Conservation (phyloP, 2,329 filamentous ascomycete species). For the Graphilbum sp. region DNA sequence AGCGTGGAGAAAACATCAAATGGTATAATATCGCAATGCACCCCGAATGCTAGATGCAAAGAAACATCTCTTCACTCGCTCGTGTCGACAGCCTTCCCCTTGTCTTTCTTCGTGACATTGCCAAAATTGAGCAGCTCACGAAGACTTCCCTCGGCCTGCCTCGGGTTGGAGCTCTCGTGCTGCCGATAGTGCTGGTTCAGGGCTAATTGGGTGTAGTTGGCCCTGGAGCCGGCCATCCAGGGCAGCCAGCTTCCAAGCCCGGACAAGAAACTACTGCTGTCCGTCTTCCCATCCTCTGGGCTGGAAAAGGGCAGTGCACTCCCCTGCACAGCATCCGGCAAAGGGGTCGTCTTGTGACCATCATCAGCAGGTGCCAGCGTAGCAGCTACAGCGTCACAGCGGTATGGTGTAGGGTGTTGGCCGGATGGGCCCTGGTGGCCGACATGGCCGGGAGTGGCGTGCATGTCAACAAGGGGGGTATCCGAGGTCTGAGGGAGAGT, state of each 20-base stretch:
- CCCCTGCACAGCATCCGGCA: no score
- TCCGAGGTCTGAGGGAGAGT: no score
- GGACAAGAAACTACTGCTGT: slow-evolving; percentile 15
- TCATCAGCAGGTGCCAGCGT: no score
- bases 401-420: no score
- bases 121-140: slow-evolving; percentile 30
- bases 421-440: no score
- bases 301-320: no score
- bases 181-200: not conserved
- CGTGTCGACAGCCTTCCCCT: slow-evolving; percentile 11
- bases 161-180: no score
- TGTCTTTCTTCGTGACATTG: slow-evolving; percentile 11
- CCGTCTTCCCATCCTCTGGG: slow-evolving; percentile 10
- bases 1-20: not conserved
- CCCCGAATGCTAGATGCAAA: not conserved
- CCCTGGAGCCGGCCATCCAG: slow-evolving; percentile 19
- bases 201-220: not conserved
- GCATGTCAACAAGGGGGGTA: not conserved
- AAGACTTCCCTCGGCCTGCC: slow-evolving; percentile 40
- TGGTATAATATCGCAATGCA: not conserved
- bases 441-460: no score
- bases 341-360: no score
- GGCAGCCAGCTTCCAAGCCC: slow-evolving; percentile 29
- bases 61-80: not conserved
- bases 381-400: no score